Base-by-base conservation (phyloP, 805 yeast genomes). In the Barnettozyma sucrosica region DNA sequence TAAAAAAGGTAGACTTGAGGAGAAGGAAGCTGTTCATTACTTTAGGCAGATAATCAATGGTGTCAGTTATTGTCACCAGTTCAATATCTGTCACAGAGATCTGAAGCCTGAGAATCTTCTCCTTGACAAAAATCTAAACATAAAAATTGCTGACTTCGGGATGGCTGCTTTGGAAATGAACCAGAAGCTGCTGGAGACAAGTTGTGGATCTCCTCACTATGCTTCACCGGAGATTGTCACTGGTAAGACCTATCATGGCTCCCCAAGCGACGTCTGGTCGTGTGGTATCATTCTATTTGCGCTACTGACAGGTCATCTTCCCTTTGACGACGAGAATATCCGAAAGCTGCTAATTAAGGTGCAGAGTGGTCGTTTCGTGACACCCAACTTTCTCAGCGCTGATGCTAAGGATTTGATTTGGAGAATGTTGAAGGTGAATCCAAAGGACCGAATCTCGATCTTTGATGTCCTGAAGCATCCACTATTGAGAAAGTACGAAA, bases 191-290 rank as follows among this genome's bases (percentile, higher is more conserved):
- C 72, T 93, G 49, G 97, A 92, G 65, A 93, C 99, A 4, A 83
- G 95, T 18, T 93, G 99, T 67, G 99, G 99, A 1, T 89, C 97
- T 16, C 99, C 99, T 8, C 99, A 93, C 66, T 93, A 93, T 66
- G 99, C 98, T 2, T 88, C 97, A 9, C 99, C 99, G 0, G 99
- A 93, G 65, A 92, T 93, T 55, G 97, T 93, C 10, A 86, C 96
- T 11, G 99, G 99, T 33, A 80, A 85, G 51, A 89, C 82, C 51
- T 93, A 93, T 65, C 98, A 93, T 62, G 99, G 99, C 13, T 89
- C 95, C 26, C 97, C 96, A 37, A 83, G 95, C 28, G 99, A 93
- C 66, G 90, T 93, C 47, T 93, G 99, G 99, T 90, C 96, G 7
- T 90, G 97, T 69, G 98, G 99, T 58, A 88, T 93, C 51, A 93